These are phyloP conservation scores for Erysimum pusillum DNA, from an alignment of 441 rosid species.

Conservation along the genomic window DNA sequence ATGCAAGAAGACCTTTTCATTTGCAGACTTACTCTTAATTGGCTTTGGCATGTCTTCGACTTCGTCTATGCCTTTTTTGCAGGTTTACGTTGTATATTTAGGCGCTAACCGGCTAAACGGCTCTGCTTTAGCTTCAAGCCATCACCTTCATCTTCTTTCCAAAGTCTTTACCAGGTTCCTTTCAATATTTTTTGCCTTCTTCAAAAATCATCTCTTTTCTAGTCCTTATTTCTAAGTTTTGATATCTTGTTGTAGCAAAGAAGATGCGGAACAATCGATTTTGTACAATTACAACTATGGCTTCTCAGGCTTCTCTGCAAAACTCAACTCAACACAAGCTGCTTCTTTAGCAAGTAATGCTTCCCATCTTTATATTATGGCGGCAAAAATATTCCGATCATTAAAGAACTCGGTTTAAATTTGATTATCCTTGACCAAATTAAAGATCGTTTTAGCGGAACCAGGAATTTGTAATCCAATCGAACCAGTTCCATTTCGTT, in stretches of 20 bases:
- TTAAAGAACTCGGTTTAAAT: conserved; percentile 18
- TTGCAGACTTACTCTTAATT: conserved; percentile 8
- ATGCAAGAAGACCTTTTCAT: not conserved
- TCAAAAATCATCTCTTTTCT: not conserved
- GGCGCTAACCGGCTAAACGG: conserved; percentile 56
- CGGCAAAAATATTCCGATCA: conserved; percentile 19
- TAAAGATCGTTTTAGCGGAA: not conserved
- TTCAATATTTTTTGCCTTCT: not conserved
- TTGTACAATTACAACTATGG: conserved; percentile 72
- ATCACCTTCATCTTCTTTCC: conserved; percentile 63
- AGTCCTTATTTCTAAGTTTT: not conserved
- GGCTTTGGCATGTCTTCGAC: not conserved
- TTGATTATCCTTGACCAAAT: not conserved
- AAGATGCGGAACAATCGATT: conserved; percentile 61
- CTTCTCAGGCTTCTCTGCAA: conserved; percentile 77
- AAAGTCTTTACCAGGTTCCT: conserved; percentile 62
- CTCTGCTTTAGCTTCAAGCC: conserved; percentile 51
- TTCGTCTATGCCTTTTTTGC: conserved; percentile 7
- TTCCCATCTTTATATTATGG: conserved; percentile 14
- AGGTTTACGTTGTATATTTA: conserved; percentile 77
- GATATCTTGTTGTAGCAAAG: conserved; percentile 52
- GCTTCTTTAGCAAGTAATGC: conserved; percentile 59
- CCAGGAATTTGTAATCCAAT: not conserved
- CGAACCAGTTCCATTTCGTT: conserved; percentile 1
- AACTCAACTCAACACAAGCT: conserved; percentile 70